Conservation (phyloP, 2,329 filamentous ascomycete species). For the Pestalotiopsis sp. region DNA sequence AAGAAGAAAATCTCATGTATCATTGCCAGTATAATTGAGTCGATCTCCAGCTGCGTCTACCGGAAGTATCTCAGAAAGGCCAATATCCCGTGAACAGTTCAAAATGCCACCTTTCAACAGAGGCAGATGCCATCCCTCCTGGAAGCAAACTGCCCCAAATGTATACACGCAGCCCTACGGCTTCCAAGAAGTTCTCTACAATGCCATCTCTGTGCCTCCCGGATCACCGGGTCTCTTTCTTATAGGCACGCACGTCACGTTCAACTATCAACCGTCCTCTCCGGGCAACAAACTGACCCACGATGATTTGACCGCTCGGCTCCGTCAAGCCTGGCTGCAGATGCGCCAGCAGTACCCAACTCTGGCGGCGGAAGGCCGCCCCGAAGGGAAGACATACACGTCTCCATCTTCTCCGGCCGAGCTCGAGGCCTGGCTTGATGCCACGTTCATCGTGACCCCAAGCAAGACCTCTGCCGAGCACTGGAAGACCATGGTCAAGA, state of each 20-base stretch:
- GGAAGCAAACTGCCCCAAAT: conserved; percentile 12
- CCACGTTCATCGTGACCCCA: conserved; percentile 13
- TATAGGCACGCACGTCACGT: conserved; percentile 12
- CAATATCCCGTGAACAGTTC: not conserved
- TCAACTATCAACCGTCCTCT: conserved; percentile 10
- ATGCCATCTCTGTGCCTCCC: conserved; percentile 13
- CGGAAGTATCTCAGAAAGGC: not conserved
- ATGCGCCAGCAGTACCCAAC: conserved; percentile 13
- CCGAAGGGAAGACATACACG: conserved; percentile 13
- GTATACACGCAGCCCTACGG: conserved; percentile 14
- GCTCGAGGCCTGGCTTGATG: conserved; percentile 13
- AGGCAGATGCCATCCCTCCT: conserved; percentile 14
- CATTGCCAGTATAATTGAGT: not conserved
- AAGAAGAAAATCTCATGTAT: not conserved
- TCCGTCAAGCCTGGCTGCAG: conserved; percentile 14
- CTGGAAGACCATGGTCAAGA: conserved; percentile 14
- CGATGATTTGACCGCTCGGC: conserved; percentile 1
- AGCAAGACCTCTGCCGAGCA: conserved; percentile 10
- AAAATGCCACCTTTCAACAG: conserved; percentile 5
- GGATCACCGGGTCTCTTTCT: conserved; percentile 14
- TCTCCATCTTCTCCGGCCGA: conserved; percentile 12
- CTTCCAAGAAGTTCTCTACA: conserved; percentile 16
- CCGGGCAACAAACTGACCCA: not conserved
- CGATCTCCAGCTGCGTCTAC: not conserved
- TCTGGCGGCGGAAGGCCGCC: conserved; percentile 13